phyloP scores from a whole-genome alignment of 1,284 basidiomycete species.

The Papiliotrema laurentii region DNA sequence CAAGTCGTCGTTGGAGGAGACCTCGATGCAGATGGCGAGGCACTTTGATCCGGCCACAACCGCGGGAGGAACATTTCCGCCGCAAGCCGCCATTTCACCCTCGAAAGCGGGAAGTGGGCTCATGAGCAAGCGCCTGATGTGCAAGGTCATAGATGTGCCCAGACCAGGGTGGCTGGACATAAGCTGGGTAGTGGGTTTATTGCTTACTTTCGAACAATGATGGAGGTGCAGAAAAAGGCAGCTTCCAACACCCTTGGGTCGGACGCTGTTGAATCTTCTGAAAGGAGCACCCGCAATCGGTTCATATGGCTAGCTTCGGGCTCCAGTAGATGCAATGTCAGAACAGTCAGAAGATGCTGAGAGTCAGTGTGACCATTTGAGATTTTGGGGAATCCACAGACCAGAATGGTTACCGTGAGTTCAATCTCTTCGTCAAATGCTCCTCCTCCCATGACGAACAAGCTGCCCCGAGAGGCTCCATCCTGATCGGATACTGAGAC shows the following conservation, averaged over 20 bases:
- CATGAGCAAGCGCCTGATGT: conserved; percentile 82
- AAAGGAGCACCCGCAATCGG: conserved; percentile 69
- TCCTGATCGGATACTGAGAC: conserved; percentile 5
- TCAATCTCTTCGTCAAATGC: conserved; percentile 40
- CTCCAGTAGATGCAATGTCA: conserved; percentile 67
- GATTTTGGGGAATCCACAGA: conserved; percentile 7
- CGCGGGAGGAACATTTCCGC: conserved; percentile 54
- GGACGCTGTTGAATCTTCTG: conserved; percentile 74
- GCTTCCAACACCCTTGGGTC: conserved; percentile 53
- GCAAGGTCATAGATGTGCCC: conserved; percentile 68
- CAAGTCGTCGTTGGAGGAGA: conserved; percentile 81
- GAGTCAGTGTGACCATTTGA: not conserved
- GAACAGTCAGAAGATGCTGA: conserved; percentile 83
- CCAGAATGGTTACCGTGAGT: conserved; percentile 36
- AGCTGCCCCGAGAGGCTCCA: conserved; percentile 10
- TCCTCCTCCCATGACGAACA: conserved; percentile 25
- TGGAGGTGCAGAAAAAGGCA: conserved; percentile 39
- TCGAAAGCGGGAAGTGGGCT: conserved; percentile 84
- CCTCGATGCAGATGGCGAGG: conserved; percentile 82
- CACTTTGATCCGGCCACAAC: conserved; percentile 82
- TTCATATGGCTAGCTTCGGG: conserved; percentile 67
- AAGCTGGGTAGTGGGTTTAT: not conserved
- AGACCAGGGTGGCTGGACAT: conserved; percentile 67
- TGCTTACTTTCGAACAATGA: conserved; percentile 66
- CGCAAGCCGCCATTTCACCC: conserved; percentile 61